A percentile compares a stretch with the other conserved stretches of the same genome.
These are phyloP conservation scores for Astrephomene gubernaculifera DNA, from an alignment of 139 green algal genomes.

Conservation along the genomic window DNA sequence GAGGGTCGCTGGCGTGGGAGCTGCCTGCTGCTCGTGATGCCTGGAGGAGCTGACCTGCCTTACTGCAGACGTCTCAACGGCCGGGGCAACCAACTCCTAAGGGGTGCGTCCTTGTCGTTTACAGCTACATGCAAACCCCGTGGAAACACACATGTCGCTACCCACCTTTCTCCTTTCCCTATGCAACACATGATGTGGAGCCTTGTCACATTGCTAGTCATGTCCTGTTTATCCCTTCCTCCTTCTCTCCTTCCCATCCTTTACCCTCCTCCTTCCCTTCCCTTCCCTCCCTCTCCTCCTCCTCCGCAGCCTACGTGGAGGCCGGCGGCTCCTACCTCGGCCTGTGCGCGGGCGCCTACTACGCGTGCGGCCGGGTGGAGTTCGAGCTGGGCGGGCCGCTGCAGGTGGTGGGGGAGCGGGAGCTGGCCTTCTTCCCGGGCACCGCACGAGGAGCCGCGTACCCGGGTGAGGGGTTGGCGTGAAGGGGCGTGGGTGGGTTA, in stretches of 20 bases:
- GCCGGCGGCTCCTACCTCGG: slow-evolving; percentile 74
- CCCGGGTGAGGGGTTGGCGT: slow-evolving; percentile 30
- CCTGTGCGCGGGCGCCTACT: slow-evolving; percentile 78
- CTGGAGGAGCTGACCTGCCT: slow-evolving; percentile 81
- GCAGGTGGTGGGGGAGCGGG: slow-evolving; percentile 69
- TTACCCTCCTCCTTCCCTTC: not conserved
- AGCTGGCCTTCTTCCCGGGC: slow-evolving; percentile 80
- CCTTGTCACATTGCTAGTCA: not conserved
- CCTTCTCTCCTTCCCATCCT: not conserved
- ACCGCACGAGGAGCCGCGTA: slow-evolving; percentile 55
- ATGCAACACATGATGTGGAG: no score
- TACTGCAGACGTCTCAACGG: slow-evolving; percentile 83
- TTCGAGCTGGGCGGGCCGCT: slow-evolving; percentile 69
- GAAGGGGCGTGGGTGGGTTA: not conserved
- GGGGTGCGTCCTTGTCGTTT: slow-evolving; percentile 42
- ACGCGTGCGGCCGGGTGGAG: slow-evolving; percentile 62
- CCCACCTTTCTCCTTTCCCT: no score
- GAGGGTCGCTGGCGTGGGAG: slow-evolving; percentile 57
- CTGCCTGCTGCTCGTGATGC: slow-evolving; percentile 73
- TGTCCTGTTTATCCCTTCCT: not conserved
- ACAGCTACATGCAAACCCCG: not conserved
- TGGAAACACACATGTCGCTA: no score
- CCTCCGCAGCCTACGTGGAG: slow-evolving; percentile 67
- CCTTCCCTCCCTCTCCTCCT: not conserved
- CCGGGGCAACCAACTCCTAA: slow-evolving; percentile 71